Percentiles rank a stretch among this genome's conserved stretches.
phyloP scores from a whole-genome alignment of 225 moss, liverwort and hornwort genomes.

The Takakia lepidozioides region DNA sequence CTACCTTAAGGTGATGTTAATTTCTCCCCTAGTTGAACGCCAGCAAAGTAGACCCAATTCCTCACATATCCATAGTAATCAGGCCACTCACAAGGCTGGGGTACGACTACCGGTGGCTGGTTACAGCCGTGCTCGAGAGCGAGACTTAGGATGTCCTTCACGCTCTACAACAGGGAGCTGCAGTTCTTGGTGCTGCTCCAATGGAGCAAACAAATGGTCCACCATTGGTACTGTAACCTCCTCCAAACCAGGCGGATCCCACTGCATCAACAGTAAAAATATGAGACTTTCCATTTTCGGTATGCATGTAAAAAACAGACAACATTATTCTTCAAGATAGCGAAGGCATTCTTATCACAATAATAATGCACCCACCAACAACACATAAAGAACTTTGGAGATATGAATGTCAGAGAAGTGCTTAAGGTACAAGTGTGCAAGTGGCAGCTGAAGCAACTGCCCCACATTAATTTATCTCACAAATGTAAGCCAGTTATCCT shows the following conservation, averaged over 20 bases:
- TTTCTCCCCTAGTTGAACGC: no score
- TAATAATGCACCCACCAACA: not conserved
- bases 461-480: not conserved
- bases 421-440: no score
- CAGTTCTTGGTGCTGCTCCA: conserved; percentile 53
- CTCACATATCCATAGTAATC: no score
- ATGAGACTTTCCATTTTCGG: not conserved
- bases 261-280: conserved; percentile 31
- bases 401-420: no score
- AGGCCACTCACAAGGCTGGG: no score
- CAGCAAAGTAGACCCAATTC: no score
- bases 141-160: no score
- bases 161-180: conserved; percentile 62
- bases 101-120: no score
- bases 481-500: no score
- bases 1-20: no score
- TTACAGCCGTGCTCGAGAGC: no score
- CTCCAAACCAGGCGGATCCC: conserved; percentile 69
- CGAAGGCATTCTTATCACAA: not conserved
- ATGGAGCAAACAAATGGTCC: conserved; percentile 65
- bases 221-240: conserved; percentile 62
- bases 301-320: not conserved
- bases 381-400: not conserved
- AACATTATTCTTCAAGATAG: not conserved
- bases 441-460: no score